Conservation (phyloP, 768 basidiomycete species). For the Hericium erinaceus region DNA sequence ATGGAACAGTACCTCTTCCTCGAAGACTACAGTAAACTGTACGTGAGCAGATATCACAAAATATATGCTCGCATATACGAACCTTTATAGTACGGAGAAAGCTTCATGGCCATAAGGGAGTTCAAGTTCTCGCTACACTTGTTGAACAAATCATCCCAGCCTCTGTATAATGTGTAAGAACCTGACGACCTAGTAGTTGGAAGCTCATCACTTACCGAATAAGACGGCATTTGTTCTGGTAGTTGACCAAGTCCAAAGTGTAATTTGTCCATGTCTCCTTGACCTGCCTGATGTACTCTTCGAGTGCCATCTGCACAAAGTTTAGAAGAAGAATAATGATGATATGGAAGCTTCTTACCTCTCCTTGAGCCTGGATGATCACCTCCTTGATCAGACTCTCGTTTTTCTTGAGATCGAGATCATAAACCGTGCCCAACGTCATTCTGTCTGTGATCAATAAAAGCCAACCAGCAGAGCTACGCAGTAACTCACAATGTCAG, state of each 20-base stretch:
- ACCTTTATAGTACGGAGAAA: constrained; percentile 98
- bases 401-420: constrained; percentile 91
- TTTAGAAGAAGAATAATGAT: constrained; percentile 20
- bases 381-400: constrained; percentile 88
- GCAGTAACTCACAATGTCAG: constrained; percentile 48
- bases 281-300: constrained; percentile 93
- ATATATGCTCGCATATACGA: constrained; percentile 11
- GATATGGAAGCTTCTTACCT: constrained; percentile 37
- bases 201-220: constrained; percentile 49
- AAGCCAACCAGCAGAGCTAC: constrained; percentile 1
- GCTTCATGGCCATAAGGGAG: constrained; percentile 92
- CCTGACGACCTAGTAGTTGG: not conserved
- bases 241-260: constrained; percentile 92
- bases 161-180: constrained; percentile 35
- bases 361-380: constrained; percentile 95
- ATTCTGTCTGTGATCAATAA: constrained; percentile 41
- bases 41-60: not conserved
- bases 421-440: constrained; percentile 95
- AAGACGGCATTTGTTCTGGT: constrained; percentile 96
- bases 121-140: constrained; percentile 97
- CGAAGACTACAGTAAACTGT: constrained; percentile 51
- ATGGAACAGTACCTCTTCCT: constrained; percentile 59
- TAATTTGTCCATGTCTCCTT: constrained; percentile 97
- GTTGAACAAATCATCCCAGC: constrained; percentile 95
- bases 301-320: constrained; percentile 73